phyloP scores from a whole-genome alignment of 1,284 basidiomycete genomes.

The Sporisorium exsertum region DNA sequence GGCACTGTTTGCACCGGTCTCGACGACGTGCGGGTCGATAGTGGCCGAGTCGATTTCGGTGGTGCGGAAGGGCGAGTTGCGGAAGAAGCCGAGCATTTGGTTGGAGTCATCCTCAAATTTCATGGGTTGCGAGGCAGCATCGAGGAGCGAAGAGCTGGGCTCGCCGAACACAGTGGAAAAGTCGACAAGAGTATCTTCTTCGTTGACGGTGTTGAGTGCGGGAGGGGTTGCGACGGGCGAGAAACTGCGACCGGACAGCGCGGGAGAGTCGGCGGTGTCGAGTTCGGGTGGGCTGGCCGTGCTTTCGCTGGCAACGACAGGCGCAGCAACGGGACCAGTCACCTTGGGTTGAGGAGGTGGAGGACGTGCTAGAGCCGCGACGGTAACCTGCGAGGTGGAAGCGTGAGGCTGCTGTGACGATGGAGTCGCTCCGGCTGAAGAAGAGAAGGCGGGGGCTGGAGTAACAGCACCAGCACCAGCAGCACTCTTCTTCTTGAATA shows the following conservation, averaged over 20 bases:
- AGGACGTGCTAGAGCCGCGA: conserved; percentile 35
- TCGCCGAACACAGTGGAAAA: conserved; percentile 39
- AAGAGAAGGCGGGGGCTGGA: neutral
- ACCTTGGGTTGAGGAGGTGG: conserved; percentile 24
- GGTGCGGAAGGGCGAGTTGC: conserved; percentile 44
- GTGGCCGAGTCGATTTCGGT: conserved; percentile 35
- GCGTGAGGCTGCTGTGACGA: conserved; percentile 14
- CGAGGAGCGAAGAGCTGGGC: conserved; percentile 22
- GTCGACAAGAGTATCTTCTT: conserved; percentile 29
- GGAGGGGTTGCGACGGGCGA: conserved; percentile 40
- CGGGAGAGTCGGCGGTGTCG: conserved; percentile 37
- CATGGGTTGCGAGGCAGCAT: conserved; percentile 15
- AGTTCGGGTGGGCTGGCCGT: conserved; percentile 39
- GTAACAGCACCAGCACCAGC: neutral
- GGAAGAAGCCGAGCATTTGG: conserved; percentile 40
- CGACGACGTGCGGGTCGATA: conserved; percentile 52
- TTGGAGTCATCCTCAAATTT: conserved; percentile 38
- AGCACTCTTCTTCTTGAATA: conserved; percentile 48
- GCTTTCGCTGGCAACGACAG: neutral
- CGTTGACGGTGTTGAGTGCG: conserved; percentile 29
- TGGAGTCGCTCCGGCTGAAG: neutral
- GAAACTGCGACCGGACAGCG: conserved; percentile 33
- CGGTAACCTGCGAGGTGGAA: conserved; percentile 36
- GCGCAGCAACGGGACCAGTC: conserved; percentile 2
- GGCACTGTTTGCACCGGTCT: conserved; percentile 19